Conservation (phyloP, 495 filamentous ascomycete genomes). For the Penicillium nucicola region DNA sequence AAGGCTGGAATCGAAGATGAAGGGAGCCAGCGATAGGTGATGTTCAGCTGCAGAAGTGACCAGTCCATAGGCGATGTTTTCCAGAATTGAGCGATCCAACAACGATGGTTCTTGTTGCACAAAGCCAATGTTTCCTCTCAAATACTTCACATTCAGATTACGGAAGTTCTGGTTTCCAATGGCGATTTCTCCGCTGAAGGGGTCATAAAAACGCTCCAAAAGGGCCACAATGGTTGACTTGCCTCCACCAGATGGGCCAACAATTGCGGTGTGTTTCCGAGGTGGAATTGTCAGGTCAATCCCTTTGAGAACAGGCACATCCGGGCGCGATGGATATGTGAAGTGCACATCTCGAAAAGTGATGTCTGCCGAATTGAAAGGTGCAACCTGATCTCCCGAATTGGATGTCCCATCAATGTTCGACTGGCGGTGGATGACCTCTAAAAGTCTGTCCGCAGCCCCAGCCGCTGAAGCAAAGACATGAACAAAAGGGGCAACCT, state of each 20-base stretch:
- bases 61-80: constrained; percentile 65
- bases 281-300: constrained; percentile 51
- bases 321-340: constrained; percentile 58
- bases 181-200: constrained; percentile 35
- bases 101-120: constrained; percentile 67
- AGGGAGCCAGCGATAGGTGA: constrained; percentile 33
- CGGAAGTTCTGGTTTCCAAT: constrained; percentile 51
- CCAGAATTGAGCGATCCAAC: constrained; percentile 60
- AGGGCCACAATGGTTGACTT: constrained; percentile 64
- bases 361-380: constrained; percentile 34
- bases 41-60: constrained; percentile 44
- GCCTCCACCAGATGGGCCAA: constrained; percentile 66
- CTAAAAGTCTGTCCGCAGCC: constrained; percentile 46
- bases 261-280: constrained; percentile 59
- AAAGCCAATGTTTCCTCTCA: constrained; percentile 57
- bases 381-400: constrained; percentile 24
- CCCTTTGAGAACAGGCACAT: constrained; percentile 47
- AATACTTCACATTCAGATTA: constrained; percentile 52
- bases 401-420: constrained; percentile 47
- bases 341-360: constrained; percentile 54
- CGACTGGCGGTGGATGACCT: constrained; percentile 50
- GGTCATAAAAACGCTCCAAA: constrained; percentile 51
- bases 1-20: constrained; percentile 29
- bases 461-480: constrained; percentile 57
- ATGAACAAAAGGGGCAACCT: constrained; percentile 61